Evolutionary conservation across 2,329 filamentous ascomycete genomes (phyloP).

Genomic region (Sarocladium kiliense): DNA sequence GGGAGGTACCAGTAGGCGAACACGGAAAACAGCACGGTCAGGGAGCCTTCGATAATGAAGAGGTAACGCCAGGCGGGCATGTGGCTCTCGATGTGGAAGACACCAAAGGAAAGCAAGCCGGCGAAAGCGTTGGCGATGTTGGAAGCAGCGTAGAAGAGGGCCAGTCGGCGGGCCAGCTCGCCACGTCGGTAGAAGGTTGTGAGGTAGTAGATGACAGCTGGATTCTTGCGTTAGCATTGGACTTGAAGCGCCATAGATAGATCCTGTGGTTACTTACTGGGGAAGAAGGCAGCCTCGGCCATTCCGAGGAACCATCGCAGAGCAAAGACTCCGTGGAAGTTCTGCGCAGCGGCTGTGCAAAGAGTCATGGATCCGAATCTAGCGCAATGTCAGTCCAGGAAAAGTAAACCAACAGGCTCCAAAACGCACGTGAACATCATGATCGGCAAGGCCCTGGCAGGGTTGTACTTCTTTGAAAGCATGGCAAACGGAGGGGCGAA

Average conservation of each 20-base stretch:
- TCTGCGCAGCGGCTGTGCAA: conserved; percentile 44
- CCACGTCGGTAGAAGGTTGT: conserved; percentile 46
- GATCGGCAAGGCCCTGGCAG: conserved; percentile 59
- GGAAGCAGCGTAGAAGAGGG: conserved; percentile 70
- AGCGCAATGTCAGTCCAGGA: neutral
- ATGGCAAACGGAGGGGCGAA: conserved; percentile 56
- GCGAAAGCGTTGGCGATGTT: conserved; percentile 61
- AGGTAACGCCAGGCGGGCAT: conserved; percentile 43
- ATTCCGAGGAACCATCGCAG: conserved; percentile 49
- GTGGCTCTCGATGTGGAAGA: conserved; percentile 39
- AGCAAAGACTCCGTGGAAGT: conserved; percentile 44
- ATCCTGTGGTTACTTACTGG: too few species aligned
- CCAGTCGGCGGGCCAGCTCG: conserved; percentile 40
- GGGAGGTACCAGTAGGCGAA: conserved; percentile 70
- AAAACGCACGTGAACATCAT: conserved; percentile 55
- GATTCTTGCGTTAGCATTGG: neutral
- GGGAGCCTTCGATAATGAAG: conserved; percentile 48
- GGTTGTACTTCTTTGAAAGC: conserved; percentile 66
- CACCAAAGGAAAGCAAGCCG: conserved; percentile 41
- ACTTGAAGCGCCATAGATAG: too few species aligned
- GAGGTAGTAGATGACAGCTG: conserved; percentile 46
- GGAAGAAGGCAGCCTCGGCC: conserved; percentile 50
- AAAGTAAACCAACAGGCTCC: too few species aligned
- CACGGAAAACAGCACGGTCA: conserved; percentile 55
- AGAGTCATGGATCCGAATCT: conserved; percentile 63